Evolutionary conservation across 2,329 filamentous ascomycete genomes (phyloP), one percentile per base, ranked within the genome.

Genomic region (Pseudogymnoascus sp.): DNA sequence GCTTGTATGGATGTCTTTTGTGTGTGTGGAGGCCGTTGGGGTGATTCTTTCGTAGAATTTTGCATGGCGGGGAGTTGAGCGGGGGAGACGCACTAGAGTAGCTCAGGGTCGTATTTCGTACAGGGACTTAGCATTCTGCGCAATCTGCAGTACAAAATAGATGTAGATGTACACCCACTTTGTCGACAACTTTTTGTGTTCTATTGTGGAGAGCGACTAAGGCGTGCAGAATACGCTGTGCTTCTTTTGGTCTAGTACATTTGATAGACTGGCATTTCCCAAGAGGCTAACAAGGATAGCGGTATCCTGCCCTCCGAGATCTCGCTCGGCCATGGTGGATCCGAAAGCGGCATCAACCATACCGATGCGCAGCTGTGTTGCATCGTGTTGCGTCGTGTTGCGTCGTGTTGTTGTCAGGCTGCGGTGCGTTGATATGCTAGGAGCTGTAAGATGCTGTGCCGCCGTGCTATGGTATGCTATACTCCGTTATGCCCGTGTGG

Each of bases 181-280:
- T 5, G n/a, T 55, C 29, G 29, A n/a, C 29, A 27, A 33, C 48
- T 55, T 55, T 55, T 55, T 55, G 27, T 18, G 48, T 55, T 55
- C 48, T 33, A 33, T 55, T 55, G 48, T 55, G 48, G 48, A 55
- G 48, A 55, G 48, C 48, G 27, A 55, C 48, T 55, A 52, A 52
- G 10, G 25, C 42, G 42, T 29, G n/a, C 31, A n/a, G 42, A 4
- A 31, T 15, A 31, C 48, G 27, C 48, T 55, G 48, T 55, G 27
- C 48, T 55, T 33, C 27, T 55, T 55, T 18, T 18, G 29, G 48
- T 10, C 29, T 55, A 55, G 48, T 55, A 18, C 27, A 55, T 12
- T 31, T 55, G 48, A 55, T 55, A 55, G 48, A 33, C 29, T 55
- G 48, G 9, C 48, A 55, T 55, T 33, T 55, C 48, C 10, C 27